Conservation (phyloP, 208 protist species). For the Wallacemonas sp. region DNA sequence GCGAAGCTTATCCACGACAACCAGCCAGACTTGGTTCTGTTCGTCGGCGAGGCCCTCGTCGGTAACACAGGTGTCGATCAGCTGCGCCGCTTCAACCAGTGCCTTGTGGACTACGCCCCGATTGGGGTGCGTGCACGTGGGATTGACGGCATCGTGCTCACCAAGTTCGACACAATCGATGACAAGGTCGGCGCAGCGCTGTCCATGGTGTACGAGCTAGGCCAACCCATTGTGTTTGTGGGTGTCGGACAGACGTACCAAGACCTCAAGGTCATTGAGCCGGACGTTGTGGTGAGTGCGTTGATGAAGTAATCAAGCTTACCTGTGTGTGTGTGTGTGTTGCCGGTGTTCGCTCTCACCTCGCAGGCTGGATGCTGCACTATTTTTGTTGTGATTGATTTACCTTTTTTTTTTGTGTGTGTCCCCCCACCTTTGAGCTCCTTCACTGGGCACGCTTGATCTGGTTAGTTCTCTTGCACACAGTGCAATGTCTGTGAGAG, state of each 20-base stretch:
- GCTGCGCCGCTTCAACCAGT: slow-evolving; percentile 97
- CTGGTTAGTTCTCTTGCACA: no score
- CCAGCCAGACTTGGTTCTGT: slow-evolving; percentile 97
- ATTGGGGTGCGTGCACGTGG: slow-evolving; percentile 72
- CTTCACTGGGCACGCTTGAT: no score
- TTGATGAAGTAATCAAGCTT: slow-evolving; percentile 80
- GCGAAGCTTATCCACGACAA: slow-evolving; percentile 97
- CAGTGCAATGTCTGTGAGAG: no score
- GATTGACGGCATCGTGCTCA: slow-evolving; percentile 99
- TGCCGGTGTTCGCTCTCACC: no score
- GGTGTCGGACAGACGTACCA: slow-evolving; percentile 98
- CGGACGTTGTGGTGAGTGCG: slow-evolving; percentile 93
- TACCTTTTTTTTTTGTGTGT: background rate
- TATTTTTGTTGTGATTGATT: background rate
- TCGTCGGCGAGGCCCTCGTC: slow-evolving; percentile 99
- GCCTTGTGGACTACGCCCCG: slow-evolving; percentile 91
- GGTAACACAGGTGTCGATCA: slow-evolving; percentile 99
- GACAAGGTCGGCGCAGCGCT: slow-evolving; percentile 99
- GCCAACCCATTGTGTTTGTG: slow-evolving; percentile 99
- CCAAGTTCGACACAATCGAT: slow-evolving; percentile 99
- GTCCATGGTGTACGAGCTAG: slow-evolving; percentile 99
- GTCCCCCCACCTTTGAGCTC: background rate
- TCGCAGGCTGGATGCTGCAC: background rate
- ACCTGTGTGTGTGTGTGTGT: background rate
- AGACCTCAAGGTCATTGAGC: slow-evolving; percentile 96